Conservation (phyloP, 2,329 filamentous ascomycete genomes). For the Scleromitrula shiraiana region DNA sequence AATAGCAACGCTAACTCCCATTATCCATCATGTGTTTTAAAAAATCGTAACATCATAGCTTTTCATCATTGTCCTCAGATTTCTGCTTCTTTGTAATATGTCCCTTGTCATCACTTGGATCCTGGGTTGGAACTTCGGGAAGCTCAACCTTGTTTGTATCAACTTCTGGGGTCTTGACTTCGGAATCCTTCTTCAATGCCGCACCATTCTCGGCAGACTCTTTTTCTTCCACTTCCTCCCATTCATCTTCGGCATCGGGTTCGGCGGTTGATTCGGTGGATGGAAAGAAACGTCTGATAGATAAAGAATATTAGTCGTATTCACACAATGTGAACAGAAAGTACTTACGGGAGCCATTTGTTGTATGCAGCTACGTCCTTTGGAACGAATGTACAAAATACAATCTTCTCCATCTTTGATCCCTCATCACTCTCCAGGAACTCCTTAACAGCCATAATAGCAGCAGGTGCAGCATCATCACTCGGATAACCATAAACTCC, state of each 20-base stretch:
- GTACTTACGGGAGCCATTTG: slow-evolving; percentile 61
- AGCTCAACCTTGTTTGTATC: slow-evolving; percentile 25
- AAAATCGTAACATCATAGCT: not conserved
- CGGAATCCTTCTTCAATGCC: not conserved
- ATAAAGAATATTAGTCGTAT: slow-evolving; percentile 1
- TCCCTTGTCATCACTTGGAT: slow-evolving; percentile 27
- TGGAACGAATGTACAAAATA: slow-evolving; percentile 76
- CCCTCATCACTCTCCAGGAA: slow-evolving; percentile 44
- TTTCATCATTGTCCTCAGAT: slow-evolving; percentile 16
- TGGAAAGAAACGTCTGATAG: slow-evolving; percentile 40
- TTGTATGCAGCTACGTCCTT: slow-evolving; percentile 74
- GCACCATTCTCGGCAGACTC: slow-evolving; percentile 22
- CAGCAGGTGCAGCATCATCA: slow-evolving; percentile 61
- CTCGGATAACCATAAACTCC: slow-evolving; percentile 86
- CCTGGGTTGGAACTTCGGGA: slow-evolving; percentile 32
- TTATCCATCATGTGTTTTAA: not conserved
- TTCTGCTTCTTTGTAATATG: slow-evolving; percentile 32
- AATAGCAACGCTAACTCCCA: not conserved
- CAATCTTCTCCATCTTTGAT: slow-evolving; percentile 56
- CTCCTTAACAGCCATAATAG: slow-evolving; percentile 49
- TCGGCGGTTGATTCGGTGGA: slow-evolving; percentile 35
- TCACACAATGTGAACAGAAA: slow-evolving; percentile 1
- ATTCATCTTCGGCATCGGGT: slow-evolving; percentile 18
- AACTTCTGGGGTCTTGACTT: slow-evolving; percentile 10
- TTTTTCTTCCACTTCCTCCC: slow-evolving; percentile 24